A percentile compares a stretch with the other conserved stretches of the same genome.
Evolutionary conservation across 495 filamentous ascomycete genomes (phyloP).

Genomic region (Xylaria curta): DNA sequence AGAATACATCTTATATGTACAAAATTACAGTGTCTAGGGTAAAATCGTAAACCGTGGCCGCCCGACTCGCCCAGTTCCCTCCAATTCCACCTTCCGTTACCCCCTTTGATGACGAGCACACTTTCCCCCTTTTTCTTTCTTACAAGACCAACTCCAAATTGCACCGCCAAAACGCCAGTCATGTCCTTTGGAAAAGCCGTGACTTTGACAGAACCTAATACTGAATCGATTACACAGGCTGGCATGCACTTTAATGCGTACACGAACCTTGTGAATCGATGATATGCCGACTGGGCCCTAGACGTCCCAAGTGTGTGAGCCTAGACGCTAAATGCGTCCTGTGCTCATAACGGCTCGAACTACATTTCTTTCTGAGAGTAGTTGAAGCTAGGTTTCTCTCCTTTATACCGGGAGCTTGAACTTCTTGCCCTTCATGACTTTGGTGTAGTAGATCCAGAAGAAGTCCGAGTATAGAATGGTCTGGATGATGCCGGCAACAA

Average conservation of each 20-base stretch:
- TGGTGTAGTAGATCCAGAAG: slow-evolving; percentile 99
- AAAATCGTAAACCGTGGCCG: slow-evolving; percentile 16
- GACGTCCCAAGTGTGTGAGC: slow-evolving; percentile 1
- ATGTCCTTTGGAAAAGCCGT: slow-evolving; percentile 38
- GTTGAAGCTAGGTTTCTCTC: background rate
- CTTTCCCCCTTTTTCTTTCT: slow-evolving; percentile 22
- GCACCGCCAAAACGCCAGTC: slow-evolving; percentile 41
- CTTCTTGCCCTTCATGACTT: slow-evolving; percentile 87
- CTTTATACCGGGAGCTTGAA: slow-evolving; percentile 82
- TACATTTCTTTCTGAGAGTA: background rate
- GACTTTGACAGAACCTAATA: slow-evolving; percentile 33
- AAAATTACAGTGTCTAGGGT: slow-evolving; percentile 33
- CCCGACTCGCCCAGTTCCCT: background rate
- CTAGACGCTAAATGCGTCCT: background rate
- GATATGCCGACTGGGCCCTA: background rate
- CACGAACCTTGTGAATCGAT: background rate
- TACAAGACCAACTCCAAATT: slow-evolving; percentile 25
- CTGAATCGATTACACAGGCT: slow-evolving; percentile 42
- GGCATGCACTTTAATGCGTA: slow-evolving; percentile 75
- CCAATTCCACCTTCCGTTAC: slow-evolving; percentile 14
- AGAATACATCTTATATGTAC: slow-evolving; percentile 34
- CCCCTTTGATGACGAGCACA: slow-evolving; percentile 22
- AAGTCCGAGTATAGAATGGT: slow-evolving; percentile 97
- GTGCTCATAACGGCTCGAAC: background rate
- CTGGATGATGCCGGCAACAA: slow-evolving; percentile 87